phyloP scores from a whole-genome alignment of 371 early-diverging fungal species.

The Funneliformis caledonium region DNA sequence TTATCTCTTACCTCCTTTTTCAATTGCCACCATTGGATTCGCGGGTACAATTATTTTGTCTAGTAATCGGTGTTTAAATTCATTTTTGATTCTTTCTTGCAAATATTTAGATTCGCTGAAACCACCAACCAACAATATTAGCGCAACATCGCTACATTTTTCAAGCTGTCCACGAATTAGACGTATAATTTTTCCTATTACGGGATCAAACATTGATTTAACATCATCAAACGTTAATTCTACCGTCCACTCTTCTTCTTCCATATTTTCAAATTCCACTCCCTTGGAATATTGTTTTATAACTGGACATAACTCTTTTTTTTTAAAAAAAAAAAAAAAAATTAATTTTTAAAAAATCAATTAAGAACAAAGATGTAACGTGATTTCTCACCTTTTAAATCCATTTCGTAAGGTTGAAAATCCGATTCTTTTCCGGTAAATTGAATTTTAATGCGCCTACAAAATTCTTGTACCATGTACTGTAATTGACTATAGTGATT shows the following conservation, averaged over 20 bases:
- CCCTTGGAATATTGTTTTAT: conserved; percentile 3
- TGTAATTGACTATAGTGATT: conserved; percentile 11
- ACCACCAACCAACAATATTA: conserved; percentile 35
- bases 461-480: conserved; percentile 17
- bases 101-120: conserved; percentile 48
- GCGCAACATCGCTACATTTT: conserved; percentile 40
- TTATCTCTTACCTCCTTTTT: conserved; percentile 45
- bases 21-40: conserved; percentile 47
- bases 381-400: conserved; percentile 2
- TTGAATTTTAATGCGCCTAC: not conserved
- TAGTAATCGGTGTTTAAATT: conserved; percentile 18
- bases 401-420: not conserved
- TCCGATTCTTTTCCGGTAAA: not conserved
- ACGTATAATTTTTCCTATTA: conserved; percentile 21
- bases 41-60: conserved; percentile 49
- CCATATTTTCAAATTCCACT: not conserved
- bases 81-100: conserved; percentile 19
- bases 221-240: conserved; percentile 22
- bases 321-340: too few species aligned
- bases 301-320: not conserved
- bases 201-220: conserved; percentile 28
- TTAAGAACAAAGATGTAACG: too few species aligned
- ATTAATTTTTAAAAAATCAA: too few species aligned
- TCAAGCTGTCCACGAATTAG: conserved; percentile 30
- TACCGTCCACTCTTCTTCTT: conserved; percentile 25